Percentiles rank a stretch among this genome's conserved stretches.
Conservation (phyloP, 176 grass and related monocot species). For the Triticum turgidum region DNA sequence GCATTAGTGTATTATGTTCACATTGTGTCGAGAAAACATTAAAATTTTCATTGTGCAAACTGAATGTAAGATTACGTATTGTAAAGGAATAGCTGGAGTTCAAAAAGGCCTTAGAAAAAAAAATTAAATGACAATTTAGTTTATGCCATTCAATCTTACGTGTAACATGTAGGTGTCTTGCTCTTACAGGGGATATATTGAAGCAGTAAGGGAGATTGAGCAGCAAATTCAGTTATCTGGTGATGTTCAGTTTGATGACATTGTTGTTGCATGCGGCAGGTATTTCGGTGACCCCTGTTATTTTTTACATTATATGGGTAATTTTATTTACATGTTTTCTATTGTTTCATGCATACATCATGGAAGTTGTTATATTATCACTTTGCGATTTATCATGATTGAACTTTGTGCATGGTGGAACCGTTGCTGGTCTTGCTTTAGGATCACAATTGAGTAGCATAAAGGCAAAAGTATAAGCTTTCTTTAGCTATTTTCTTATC, state of each 20-base stretch:
- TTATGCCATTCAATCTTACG: neutral
- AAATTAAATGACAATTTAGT: neutral
- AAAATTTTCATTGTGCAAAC: neutral
- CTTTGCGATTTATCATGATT: conserved; percentile 7
- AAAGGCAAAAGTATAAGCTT: conserved; percentile 70
- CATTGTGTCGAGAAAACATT: too few relatives aligned
- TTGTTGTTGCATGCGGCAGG: conserved; percentile 93
- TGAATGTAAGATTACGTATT: neutral
- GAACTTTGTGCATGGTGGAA: conserved; percentile 74
- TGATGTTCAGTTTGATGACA: conserved; percentile 74
- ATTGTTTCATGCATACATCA: neutral
- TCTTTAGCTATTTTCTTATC: conserved; percentile 21
- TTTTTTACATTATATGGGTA: neutral
- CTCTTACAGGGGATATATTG: conserved; percentile 87
- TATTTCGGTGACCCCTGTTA: conserved; percentile 6
- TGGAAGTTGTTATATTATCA: neutral
- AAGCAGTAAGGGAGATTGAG: conserved; percentile 88
- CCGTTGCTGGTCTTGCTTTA: conserved; percentile 86
- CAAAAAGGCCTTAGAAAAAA: neutral
- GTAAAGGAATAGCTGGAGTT: neutral
- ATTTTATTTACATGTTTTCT: neutral
- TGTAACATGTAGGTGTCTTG: neutral
- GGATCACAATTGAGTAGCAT: conserved; percentile 84
- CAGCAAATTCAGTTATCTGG: conserved; percentile 59
- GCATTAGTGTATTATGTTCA: too few relatives aligned